Conservation (phyloP, 2,329 filamentous ascomycete species). For the Karstenula rhodostoma region DNA sequence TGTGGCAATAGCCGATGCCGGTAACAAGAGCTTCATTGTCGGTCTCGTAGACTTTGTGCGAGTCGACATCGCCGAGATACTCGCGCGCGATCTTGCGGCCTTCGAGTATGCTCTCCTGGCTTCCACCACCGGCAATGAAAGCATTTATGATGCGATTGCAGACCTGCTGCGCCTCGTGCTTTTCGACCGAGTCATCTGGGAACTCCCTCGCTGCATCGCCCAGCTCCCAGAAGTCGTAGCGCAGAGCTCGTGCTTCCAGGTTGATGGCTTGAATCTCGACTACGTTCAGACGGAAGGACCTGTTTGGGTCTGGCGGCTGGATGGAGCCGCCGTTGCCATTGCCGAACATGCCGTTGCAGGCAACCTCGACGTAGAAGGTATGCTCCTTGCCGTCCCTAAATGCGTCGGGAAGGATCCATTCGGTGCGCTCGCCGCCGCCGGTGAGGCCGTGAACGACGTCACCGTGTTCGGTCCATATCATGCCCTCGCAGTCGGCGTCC, state of each 20-base stretch:
- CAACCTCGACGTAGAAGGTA: slow-evolving; percentile 95
- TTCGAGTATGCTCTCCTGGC: slow-evolving; percentile 76
- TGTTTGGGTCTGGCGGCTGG: slow-evolving; percentile 87
- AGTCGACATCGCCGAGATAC: slow-evolving; percentile 85
- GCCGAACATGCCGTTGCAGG: slow-evolving; percentile 98
- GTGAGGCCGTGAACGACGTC: slow-evolving; percentile 90
- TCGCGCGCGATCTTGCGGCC: slow-evolving; percentile 83
- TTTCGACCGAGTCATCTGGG: slow-evolving; percentile 84
- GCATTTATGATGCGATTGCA: slow-evolving; percentile 89
- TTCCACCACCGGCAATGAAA: slow-evolving; percentile 80
- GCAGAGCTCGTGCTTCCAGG: slow-evolving; percentile 80
- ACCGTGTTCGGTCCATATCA: slow-evolving; percentile 93
- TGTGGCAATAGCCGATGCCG: slow-evolving; percentile 95
- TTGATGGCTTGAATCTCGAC: slow-evolving; percentile 93
- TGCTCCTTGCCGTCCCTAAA: slow-evolving; percentile 89
- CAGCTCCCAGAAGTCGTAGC: slow-evolving; percentile 96
- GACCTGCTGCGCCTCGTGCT: slow-evolving; percentile 83
- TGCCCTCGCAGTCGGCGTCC: slow-evolving; percentile 93
- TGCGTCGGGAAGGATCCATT: slow-evolving; percentile 86
- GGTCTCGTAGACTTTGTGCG: slow-evolving; percentile 81
- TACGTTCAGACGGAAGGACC: slow-evolving; percentile 75
- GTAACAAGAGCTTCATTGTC: slow-evolving; percentile 80
- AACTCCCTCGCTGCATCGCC: slow-evolving; percentile 91
- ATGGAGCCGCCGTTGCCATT: slow-evolving; percentile 89
- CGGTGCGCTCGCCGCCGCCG: slow-evolving; percentile 83